phyloP scores from a whole-genome alignment of 2,329 filamentous ascomycete genomes.

The Venturia aucupariae region DNA sequence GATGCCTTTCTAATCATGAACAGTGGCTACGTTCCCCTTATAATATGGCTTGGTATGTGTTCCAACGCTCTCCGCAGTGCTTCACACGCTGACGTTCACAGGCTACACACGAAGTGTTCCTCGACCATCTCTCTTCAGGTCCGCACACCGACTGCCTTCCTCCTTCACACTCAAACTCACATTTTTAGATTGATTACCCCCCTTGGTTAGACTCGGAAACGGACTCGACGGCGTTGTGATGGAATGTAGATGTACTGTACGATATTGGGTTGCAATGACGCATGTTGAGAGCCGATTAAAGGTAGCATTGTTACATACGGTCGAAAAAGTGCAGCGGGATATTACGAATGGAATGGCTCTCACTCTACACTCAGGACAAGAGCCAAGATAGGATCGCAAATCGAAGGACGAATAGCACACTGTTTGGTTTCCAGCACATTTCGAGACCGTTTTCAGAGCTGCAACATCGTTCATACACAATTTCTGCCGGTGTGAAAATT shows the following conservation, averaged over 20 bases:
- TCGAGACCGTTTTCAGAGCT: too few species aligned
- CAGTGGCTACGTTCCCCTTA: slow-evolving; percentile 91
- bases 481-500: too few species aligned
- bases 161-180: neutral
- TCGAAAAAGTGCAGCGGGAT: neutral
- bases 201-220: slow-evolving; percentile 7
- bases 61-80: slow-evolving; percentile 15
- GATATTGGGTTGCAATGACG: neutral
- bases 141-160: slow-evolving; percentile 5
- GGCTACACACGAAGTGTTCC: slow-evolving; percentile 93
- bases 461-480: too few species aligned
- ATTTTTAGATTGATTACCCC: slow-evolving; percentile 13
- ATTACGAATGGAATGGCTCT: neutral
- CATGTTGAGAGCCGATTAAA: neutral
- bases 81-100: slow-evolving; percentile 29
- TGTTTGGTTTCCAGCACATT: too few species aligned
- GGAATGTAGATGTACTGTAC: neutral
- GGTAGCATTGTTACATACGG: neutral
- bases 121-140: slow-evolving; percentile 70
- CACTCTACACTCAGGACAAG: neutral
- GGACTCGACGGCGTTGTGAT: neutral
- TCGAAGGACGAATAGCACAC: neutral
- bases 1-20: slow-evolving; percentile 18
- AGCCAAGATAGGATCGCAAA: neutral
- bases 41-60: slow-evolving; percentile 81